Percentiles rank a stretch among this genome's conserved stretches.
phyloP scores from a whole-genome alignment of 495 filamentous ascomycete genomes.

The Aspergillus baeticus region DNA sequence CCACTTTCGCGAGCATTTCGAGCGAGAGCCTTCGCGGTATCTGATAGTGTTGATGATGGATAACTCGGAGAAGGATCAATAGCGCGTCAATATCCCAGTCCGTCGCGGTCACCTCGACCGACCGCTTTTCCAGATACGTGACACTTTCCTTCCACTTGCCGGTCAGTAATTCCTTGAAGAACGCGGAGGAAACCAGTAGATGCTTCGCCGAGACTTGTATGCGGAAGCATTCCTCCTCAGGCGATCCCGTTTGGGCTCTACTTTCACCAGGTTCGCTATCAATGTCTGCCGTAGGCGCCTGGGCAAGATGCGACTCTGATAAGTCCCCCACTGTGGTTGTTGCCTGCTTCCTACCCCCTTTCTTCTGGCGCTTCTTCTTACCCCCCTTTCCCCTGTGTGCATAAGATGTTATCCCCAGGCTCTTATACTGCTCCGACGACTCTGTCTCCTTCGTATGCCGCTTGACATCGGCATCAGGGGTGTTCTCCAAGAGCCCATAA shows the following conservation, averaged over 20 bases:
- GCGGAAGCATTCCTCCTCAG: background rate
- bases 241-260: background rate
- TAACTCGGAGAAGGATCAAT: slow-evolving; percentile 47
- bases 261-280: slow-evolving; percentile 2
- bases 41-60: slow-evolving; percentile 45
- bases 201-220: slow-evolving; percentile 54
- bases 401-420: too few species aligned
- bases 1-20: slow-evolving; percentile 50
- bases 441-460: background rate
- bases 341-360: too few species aligned
- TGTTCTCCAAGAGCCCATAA: background rate
- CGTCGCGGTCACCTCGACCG: slow-evolving; percentile 39
- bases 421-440: too few species aligned
- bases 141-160: slow-evolving; percentile 35
- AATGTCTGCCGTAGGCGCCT: slow-evolving; percentile 4
- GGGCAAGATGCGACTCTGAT: too few species aligned
- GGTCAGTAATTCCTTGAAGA: slow-evolving; percentile 42
- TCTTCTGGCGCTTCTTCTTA: too few species aligned
- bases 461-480: background rate
- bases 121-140: slow-evolving; percentile 36
- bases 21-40: slow-evolving; percentile 42
- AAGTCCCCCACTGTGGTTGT: too few species aligned
- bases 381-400: too few species aligned
- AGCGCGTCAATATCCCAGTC: slow-evolving; percentile 45
- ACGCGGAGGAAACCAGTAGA: slow-evolving; percentile 46